phyloP scores from a whole-genome alignment of 164 flowering plant species.

The Tetrastigma voinierianum region DNA sequence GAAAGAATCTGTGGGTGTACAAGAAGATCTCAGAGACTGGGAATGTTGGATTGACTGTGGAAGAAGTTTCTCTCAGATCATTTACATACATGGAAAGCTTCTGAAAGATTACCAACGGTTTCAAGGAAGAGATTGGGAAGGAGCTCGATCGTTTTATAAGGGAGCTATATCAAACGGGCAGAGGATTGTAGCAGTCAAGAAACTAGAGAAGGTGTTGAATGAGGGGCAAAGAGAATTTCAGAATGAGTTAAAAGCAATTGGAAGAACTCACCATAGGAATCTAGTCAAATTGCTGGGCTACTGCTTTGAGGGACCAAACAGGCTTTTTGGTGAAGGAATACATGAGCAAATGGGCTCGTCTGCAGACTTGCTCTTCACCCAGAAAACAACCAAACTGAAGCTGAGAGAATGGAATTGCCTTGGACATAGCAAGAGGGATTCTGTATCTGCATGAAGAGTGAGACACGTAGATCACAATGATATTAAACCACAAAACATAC shows the following conservation, averaged over 20 bases:
- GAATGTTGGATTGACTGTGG: neutral
- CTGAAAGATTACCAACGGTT: conserved; percentile 11
- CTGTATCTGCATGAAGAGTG: conserved; percentile 18
- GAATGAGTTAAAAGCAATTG: conserved; percentile 6
- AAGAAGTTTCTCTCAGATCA: conserved; percentile 5
- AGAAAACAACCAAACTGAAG: conserved; percentile 4
- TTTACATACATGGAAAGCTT: conserved; percentile 15
- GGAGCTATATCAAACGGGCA: conserved; percentile 1
- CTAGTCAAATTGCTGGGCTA: conserved; percentile 15
- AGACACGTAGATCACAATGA: conserved; percentile 7
- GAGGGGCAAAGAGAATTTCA: conserved; percentile 15
- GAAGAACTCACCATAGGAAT: conserved; percentile 14
- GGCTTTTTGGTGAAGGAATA: conserved; percentile 15
- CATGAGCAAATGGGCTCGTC: conserved; percentile 13
- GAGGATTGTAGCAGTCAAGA: conserved; percentile 10
- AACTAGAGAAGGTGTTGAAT: conserved; percentile 7
- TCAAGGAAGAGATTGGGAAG: conserved; percentile 10
- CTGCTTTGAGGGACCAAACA: conserved; percentile 5
- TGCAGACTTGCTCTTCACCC: conserved; percentile 5
- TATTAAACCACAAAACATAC: conserved; percentile 14
- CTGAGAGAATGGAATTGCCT: conserved; percentile 8
- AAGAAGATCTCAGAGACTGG: no score
- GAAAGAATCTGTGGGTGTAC: no score
- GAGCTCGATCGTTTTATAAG: conserved; percentile 5
- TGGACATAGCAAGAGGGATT: conserved; percentile 5